Evolutionary conservation across 176 grass and related monocot species (phyloP), one percentile per base, ranked within the genome.

Genomic region (Triticum urartu): DNA sequence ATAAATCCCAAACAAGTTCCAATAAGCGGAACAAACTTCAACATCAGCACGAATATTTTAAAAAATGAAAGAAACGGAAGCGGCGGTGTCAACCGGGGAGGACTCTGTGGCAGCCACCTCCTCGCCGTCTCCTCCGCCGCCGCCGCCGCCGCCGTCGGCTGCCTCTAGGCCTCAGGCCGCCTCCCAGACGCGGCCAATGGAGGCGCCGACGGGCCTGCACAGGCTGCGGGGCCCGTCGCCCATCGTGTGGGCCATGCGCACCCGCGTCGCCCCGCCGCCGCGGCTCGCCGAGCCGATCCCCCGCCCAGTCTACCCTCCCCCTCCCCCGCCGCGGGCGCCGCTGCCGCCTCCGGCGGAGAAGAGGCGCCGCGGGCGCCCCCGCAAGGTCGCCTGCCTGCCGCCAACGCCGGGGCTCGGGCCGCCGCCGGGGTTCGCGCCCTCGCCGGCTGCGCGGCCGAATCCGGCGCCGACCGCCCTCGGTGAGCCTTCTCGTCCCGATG

Each of bases 241-340:
- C 17, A 67, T 91, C 50, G 89, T 91, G 25, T 79, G 80, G 81
- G 89, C 89, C 68, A 87, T 91, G 89, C 60, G 81, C 68, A 91
- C 89, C 81, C 89, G 89, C 68, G 25, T 91, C 47, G 25, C 86
- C 10, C 84, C 89, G 42, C 61, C 78, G 28, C 87, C 74, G 81
- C 80, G 28, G 58, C 83, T 76, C 71, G 40, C 72, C 72, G 72
- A 75, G 17, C 75, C 84, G 34, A 68, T 50, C 9, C 25, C 89
- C 6, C 67, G 72, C 60, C 35, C 81, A 3, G 68, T 66, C 26
- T n/a, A 64, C 67, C 61, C 54, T 8, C 25, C 35, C 10, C 73
- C 25, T 9, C 62, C 65, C 3, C 80, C 33, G 3, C 78, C 28
- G 11, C 83, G 26, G 42, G 56, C 2, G 1, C 84, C 72, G 0